Evolutionary conservation across 208 protist genomes (phyloP).

Genomic region (Leishmania arabica): DNA sequence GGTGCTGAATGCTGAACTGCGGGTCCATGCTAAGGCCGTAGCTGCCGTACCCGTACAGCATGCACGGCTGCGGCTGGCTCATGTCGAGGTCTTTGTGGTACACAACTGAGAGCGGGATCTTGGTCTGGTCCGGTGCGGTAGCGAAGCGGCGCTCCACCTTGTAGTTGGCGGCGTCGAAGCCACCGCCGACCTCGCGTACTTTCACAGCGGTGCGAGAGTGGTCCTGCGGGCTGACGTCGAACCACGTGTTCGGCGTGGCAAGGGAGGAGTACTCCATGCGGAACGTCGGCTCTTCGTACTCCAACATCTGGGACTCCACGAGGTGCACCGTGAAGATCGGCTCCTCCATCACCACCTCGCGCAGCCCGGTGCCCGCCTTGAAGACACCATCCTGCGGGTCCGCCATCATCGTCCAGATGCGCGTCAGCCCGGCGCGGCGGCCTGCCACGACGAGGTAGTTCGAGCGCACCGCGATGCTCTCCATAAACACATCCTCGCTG

Average conservation of each 20-base stretch:
- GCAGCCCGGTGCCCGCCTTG: conserved; percentile 22
- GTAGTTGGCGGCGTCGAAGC: conserved; percentile 72
- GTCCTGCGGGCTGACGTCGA: conserved; percentile 52
- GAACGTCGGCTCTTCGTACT: conserved; percentile 68
- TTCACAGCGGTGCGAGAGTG: conserved; percentile 62
- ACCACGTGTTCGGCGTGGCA: conserved; percentile 79
- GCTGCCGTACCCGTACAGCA: conserved; percentile 92
- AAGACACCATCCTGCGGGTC: conserved; percentile 43
- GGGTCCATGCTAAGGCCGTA: conserved; percentile 92
- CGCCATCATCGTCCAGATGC: conserved; percentile 75
- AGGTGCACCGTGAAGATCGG: conserved; percentile 68
- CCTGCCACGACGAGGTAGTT: conserved; percentile 71
- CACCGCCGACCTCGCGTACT: conserved; percentile 72
- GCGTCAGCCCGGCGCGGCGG: conserved; percentile 72
- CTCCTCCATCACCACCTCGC: conserved; percentile 72
- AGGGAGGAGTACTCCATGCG: conserved; percentile 86
- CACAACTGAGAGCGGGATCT: conserved; percentile 81
- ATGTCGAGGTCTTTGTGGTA: conserved; percentile 79
- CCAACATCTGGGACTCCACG: conserved; percentile 61
- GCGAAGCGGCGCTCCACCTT: conserved; percentile 73
- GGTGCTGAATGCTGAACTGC: conserved; percentile 70
- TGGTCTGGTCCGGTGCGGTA: conserved; percentile 68
- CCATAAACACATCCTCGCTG: conserved; percentile 54
- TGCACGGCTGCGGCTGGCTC: conserved; percentile 66
- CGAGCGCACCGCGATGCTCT: conserved; percentile 48